Base-by-base conservation (phyloP, 768 basidiomycete genomes). In the Gymnopilus junonius region DNA sequence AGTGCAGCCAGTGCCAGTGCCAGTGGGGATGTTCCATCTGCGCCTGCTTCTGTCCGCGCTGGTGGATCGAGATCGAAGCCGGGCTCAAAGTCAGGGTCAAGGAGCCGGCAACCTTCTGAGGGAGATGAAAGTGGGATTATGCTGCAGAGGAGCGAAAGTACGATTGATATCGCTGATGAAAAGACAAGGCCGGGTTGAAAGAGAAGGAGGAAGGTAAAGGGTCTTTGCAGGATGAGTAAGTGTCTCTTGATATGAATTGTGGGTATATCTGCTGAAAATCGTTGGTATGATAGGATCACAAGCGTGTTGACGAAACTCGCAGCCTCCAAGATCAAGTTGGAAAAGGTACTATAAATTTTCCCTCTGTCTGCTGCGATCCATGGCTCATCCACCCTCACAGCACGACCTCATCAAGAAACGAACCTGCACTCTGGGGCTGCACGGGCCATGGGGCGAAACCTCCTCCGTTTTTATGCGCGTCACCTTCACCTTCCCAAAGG, bases 401-500 rank as follows among this genome's bases (percentile, higher is more conserved):
- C 85, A 87, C 46, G 90, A 92, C 58, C 77, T 91, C 39, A 80
- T 82, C 8, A 91, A 90, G 72, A 87, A 84, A 67, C 87, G 94
- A 10, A 90, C 87, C 14, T 93, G 93, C 67, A 95, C 94, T 1
- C 81, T 97, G 50, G 92, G 94, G 4, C 78, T 98, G 43, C 88
- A 93, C 65, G 93, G 93, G 2, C 95, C 94, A 2, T 96, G 95
- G 95, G 94, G 92, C n/a, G 91, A 90, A 59, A 86, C 84, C 0
- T 90, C 89, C 11, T 90, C 89, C 20, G 91, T 91, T 7, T 95
- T 94, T 76, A 88, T 95, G 61, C 89, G 96, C 0, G 85, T 97
- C 27, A 90, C 92, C 1, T 96, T 97, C 77, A 89, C 86, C 1
- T 98, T 98, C 70, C 95, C 97, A 0, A 82, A 86, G 23, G 85